Evolutionary conservation across 2,329 filamentous ascomycete species (phyloP), one percentile per base, ranked within the genome.

Genomic region (Ophiostoma angusticollis): DNA sequence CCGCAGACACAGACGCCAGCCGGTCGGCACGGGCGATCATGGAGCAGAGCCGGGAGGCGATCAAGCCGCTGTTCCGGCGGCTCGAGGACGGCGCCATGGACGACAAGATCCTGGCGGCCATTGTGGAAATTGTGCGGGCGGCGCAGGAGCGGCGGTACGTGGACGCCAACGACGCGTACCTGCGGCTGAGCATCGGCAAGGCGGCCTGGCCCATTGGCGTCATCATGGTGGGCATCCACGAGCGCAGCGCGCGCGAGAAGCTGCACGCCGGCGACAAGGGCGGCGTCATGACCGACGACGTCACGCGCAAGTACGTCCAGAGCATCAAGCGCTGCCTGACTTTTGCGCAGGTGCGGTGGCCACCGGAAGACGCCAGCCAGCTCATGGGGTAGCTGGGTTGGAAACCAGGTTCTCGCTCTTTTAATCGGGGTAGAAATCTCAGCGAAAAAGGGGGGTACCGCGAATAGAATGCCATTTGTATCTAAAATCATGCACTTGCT

Each of bases 191-290:
- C 57, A 98, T 98, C 54, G 86, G 86, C 47, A 94, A 94, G 64
- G 87, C 86, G 49, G 91, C 91, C 13, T 98, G 91, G 91, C 91
- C 91, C 18, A 98, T 98, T 54, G 91, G 91, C 61, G 91, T 98
- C 28, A 98, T 91, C 58, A 98, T 96, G 91, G 91, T 98, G 54
- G 91, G 91, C 68, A 98, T 98, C 52, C 91, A 98, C 72, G 91
- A 96, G 67, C 78, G 91, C 54, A 91, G 82, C 49, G 89, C 91
- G 16, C 75, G 91, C 46, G 91, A 98, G 63, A 98, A 98, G 63
- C 65, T 98, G 43, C 87, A 96, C 56, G 77, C 91, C 57, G 80
- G 79, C 42, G 77, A 80, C 54, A 80, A 86, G 53, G 91, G 89
- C 4, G 87, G 98, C 58, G 94, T 96, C 51, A 86, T 98, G 79